These are phyloP conservation scores for Psilocybe sp. DNA, from an alignment of 768 basidiomycete species.

Conservation along the genomic window DNA sequence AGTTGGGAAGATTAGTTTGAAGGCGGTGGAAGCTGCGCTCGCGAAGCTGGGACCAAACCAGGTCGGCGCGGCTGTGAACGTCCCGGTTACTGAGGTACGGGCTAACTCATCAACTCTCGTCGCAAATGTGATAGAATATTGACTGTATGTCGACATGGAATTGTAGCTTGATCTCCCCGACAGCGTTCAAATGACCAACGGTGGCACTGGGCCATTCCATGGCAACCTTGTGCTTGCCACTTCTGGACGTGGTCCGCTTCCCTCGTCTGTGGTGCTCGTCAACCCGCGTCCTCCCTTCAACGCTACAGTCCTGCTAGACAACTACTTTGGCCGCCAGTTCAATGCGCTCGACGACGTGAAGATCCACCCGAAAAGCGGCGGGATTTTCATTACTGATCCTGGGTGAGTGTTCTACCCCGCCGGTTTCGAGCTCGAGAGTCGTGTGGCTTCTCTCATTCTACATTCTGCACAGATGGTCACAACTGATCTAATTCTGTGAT, in stretches of 20 bases:
- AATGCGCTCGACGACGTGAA: constrained; percentile 80
- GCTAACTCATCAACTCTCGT: neutral
- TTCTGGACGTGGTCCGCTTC: constrained; percentile 58
- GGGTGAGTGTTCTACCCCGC: constrained; percentile 35
- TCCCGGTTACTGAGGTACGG: constrained; percentile 7
- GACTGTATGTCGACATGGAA: neutral
- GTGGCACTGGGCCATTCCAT: constrained; percentile 59
- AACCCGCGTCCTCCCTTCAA: constrained; percentile 64
- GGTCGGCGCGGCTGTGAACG: constrained; percentile 27
- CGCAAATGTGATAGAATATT: neutral
- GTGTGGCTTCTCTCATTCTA: too few species aligned
- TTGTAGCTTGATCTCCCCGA: constrained; percentile 53
- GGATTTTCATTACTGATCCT: constrained; percentile 68
- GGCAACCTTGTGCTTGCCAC: constrained; percentile 57
- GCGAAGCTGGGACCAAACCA: constrained; percentile 31
- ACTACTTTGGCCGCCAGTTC: constrained; percentile 76
- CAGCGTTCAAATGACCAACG: constrained; percentile 65
- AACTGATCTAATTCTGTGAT: neutral
- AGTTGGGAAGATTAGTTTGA: constrained; percentile 58
- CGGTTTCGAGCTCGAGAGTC: too few species aligned
- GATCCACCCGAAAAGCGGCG: constrained; percentile 57
- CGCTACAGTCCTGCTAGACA: constrained; percentile 66
- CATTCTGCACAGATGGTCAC: too few species aligned
- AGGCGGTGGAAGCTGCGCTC: constrained; percentile 46
- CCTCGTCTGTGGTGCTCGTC: constrained; percentile 62